Evolutionary conservation across 805 yeast genomes (phyloP), one percentile per base, ranked within the genome.

Genomic region (Cyberlindnera meyerae): DNA sequence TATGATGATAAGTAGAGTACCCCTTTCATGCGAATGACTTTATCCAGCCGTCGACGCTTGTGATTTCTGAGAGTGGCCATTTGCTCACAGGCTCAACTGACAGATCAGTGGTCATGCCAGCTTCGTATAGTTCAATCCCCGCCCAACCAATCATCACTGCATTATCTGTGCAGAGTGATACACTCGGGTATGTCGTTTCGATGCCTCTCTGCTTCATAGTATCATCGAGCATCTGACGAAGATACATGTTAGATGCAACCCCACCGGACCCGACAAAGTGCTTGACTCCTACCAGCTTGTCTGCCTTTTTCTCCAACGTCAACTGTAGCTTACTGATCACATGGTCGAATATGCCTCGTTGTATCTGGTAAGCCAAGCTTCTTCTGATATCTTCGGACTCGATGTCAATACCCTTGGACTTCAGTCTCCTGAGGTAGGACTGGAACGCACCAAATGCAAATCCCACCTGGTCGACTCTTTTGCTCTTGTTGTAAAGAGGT

Each of bases 81-180:
- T 78, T 85, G 31, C 87, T 65, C 2, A 76, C 64, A 1, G 95
- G 94, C n/a, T 70, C 51, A 3, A 77, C 73, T 9, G 61, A 68
- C 28, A 83, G 49, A 6, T 68, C 71, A 0, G 88, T 73, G 11
- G 68, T 50, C 8, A 61, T 25, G 3, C 45, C 47, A 4, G 56
- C 43, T 54, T 88, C 96, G 54, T 64, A 82, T 14, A 89, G 61
- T 56, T 90, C 96, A 8, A 90, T 85, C 0, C 97, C 98, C 0
- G 97, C 95, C 79, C 94, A 86, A 1, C 96, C 98, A 35, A 93
- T 93, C 98, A 93, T 93, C 2, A 87, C 75, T 0, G 97, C 95
- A 58, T 93, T 93, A 54, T 93, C 98, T 0, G 97, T 87, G 55
- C 98, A 93, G 42, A 88, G 63, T 2, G 69, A 60, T 3, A 78